Conservation (phyloP, 2,329 filamentous ascomycete genomes). For the Xenoacremonium recifei region DNA sequence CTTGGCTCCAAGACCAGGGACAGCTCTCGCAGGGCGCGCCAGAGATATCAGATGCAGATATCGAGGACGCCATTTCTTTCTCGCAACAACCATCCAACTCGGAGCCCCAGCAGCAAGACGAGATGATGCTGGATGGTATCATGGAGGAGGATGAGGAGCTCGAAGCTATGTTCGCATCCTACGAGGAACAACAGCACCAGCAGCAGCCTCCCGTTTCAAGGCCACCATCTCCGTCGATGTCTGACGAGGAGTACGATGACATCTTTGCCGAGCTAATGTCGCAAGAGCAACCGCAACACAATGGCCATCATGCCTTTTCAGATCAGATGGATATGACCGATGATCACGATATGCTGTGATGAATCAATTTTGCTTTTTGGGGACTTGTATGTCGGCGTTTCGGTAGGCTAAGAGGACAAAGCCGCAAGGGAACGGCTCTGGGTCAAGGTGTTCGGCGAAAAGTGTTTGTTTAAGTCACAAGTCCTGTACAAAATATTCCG, state of each 20-base stretch:
- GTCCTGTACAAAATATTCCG: slow-evolving; percentile 23
- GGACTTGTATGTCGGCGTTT: too few relatives aligned
- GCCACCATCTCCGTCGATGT: slow-evolving; percentile 38
- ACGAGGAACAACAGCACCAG: slow-evolving; percentile 31
- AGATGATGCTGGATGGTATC: slow-evolving; percentile 50
- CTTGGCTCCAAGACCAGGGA: slow-evolving; percentile 31
- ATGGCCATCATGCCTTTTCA: slow-evolving; percentile 19
- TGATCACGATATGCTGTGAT: slow-evolving; percentile 19
- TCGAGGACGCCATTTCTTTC: slow-evolving; percentile 48
- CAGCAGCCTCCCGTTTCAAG: slow-evolving; percentile 34
- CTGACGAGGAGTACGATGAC: slow-evolving; percentile 61
- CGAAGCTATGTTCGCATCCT: slow-evolving; percentile 54
- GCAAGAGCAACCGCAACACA: slow-evolving; percentile 25
- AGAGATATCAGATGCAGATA: slow-evolving; percentile 47
- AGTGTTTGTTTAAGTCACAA: neutral
- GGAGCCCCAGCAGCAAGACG: slow-evolving; percentile 34
- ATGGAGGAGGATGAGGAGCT: slow-evolving; percentile 56
- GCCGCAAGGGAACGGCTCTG: slow-evolving; percentile 10
- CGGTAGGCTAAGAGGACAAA: slow-evolving; percentile 9
- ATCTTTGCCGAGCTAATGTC: slow-evolving; percentile 51
- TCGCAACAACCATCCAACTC: slow-evolving; percentile 25
- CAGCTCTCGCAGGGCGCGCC: slow-evolving; percentile 35
- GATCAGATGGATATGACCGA: slow-evolving; percentile 49
- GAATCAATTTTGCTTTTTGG: slow-evolving; percentile 11
- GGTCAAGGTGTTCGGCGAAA: slow-evolving; percentile 21